Evolutionary conservation across 345 rosid species (phyloP), one percentile per base, ranked within the genome.

Genomic region (Citrus glauca): DNA sequence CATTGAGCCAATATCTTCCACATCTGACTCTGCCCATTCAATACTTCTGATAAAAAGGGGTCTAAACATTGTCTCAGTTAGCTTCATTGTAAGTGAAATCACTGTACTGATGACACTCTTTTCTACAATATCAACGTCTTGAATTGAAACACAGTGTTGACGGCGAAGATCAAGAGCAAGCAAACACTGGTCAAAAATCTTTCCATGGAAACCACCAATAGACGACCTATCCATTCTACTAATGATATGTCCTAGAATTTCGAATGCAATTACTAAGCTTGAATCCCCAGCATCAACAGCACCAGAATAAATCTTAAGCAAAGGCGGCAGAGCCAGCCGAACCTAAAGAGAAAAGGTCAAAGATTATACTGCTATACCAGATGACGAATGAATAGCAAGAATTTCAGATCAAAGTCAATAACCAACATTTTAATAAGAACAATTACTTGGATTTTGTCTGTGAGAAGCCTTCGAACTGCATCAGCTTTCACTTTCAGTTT

Each of bases 21-120:
- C 77, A 66, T 84, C 86, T 1, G 91, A 85, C 84, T 94, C 98
- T 40, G 89, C 92, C 99, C 99, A 96, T 80, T 89, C 97, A 72
- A 96, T 84, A 75, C 89, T 89, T 79, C 79, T 88, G 56, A 94
- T 78, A 74, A 96, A 94, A 77, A 96, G 97, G 14, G 99, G 99
- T 83, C 83, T 94, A 86, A 96, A 96, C 95, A 91, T 92, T 14
- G 87, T 87, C 87, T 96, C 99, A 0, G 98, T 96, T 69, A 96
- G 95, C 79, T 94, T 96, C 94, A 91, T 96, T 33, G 97, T 92
- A 81, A 96, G 87, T 33, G 90, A 72, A 75, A 90, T 71, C 67
- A 91, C 83, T 48, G 95, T 86, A 69, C 77, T 84, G 61, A 90
- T 82, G n/a, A 96, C 88, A 75, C 89, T 92, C 83, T 81, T 83